Evolutionary conservation across 2,329 filamentous ascomycete species (phyloP).

Genomic region (Cordyceps javanica): DNA sequence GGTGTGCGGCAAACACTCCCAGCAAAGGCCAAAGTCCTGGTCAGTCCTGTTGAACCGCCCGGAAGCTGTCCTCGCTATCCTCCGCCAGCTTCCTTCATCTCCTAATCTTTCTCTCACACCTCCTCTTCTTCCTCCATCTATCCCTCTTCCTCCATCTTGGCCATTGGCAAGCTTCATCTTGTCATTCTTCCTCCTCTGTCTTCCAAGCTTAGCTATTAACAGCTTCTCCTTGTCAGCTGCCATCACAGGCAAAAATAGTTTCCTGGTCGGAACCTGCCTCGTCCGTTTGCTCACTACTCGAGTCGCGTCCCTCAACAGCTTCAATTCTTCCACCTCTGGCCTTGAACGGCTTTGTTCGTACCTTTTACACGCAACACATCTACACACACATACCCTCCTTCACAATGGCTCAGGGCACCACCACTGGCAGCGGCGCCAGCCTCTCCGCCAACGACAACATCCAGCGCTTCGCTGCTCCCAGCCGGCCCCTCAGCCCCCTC

Average conservation of each 20-base stretch:
- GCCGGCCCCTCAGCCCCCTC: slow-evolving; percentile 83
- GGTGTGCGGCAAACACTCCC: slow-evolving; percentile 11
- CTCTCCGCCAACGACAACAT: slow-evolving; percentile 96
- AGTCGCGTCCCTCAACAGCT: slow-evolving; percentile 5
- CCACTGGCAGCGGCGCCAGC: slow-evolving; percentile 44
- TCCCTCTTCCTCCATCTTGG: slow-evolving; percentile 12
- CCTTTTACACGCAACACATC: slow-evolving; percentile 12
- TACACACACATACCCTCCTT: slow-evolving; percentile 16
- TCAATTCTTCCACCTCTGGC: slow-evolving; percentile 13
- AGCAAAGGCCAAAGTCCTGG: slow-evolving; percentile 10
- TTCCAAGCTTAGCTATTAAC: background rate
- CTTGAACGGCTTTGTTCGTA: slow-evolving; percentile 12
- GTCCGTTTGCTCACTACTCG: slow-evolving; percentile 10
- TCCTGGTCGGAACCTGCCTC: slow-evolving; percentile 10
- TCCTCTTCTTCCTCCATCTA: slow-evolving; percentile 15
- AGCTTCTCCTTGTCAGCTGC: background rate
- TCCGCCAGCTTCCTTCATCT: slow-evolving; percentile 12
- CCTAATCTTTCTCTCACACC: slow-evolving; percentile 12
- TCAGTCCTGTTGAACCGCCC: slow-evolving; percentile 11
- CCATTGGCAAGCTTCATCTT: slow-evolving; percentile 6
- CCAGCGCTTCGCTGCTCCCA: slow-evolving; percentile 88
- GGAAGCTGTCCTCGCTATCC: slow-evolving; percentile 3
- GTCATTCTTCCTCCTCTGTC: background rate
- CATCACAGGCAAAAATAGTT: slow-evolving; percentile 6
- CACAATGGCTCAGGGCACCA: slow-evolving; percentile 49